Conservation (phyloP, 306 rosid species). For the Trichosanthes cucumerina region DNA sequence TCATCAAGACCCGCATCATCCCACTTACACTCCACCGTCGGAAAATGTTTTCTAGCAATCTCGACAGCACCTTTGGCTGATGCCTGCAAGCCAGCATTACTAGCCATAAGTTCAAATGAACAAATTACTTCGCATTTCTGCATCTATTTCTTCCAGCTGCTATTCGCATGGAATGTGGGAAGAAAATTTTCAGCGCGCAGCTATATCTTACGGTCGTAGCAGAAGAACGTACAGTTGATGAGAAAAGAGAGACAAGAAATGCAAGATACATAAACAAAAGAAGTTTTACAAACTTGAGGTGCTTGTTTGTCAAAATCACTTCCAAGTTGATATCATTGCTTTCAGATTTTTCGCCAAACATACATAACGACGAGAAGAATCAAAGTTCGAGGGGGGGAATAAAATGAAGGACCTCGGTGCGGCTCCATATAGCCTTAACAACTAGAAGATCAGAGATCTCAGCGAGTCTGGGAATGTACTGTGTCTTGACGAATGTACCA, state of each 20-base stretch:
- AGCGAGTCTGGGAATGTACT: slow-evolving; percentile 75
- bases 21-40: slow-evolving; percentile 55
- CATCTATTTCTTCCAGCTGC: not conserved
- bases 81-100: slow-evolving; percentile 25
- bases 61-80: slow-evolving; percentile 63
- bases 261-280: not conserved
- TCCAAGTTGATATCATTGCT: not conserved
- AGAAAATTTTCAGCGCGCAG: not conserved
- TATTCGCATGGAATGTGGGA: not conserved
- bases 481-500: slow-evolving; percentile 66
- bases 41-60: slow-evolving; percentile 41
- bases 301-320: not conserved
- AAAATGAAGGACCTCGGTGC: slow-evolving; percentile 37
- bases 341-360: not conserved
- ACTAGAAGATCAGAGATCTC: slow-evolving; percentile 61
- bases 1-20: slow-evolving; percentile 68
- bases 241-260: not conserved
- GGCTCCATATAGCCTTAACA: slow-evolving; percentile 89
- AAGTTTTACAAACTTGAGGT: not conserved
- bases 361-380: not conserved
- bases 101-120: not conserved
- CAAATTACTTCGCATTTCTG: not conserved
- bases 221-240: not conserved
- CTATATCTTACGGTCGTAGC: not conserved
- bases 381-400: not conserved